Evolutionary conservation across 352 stramenopile genomes (phyloP).

Genomic region (Globisporangium paddicum): DNA sequence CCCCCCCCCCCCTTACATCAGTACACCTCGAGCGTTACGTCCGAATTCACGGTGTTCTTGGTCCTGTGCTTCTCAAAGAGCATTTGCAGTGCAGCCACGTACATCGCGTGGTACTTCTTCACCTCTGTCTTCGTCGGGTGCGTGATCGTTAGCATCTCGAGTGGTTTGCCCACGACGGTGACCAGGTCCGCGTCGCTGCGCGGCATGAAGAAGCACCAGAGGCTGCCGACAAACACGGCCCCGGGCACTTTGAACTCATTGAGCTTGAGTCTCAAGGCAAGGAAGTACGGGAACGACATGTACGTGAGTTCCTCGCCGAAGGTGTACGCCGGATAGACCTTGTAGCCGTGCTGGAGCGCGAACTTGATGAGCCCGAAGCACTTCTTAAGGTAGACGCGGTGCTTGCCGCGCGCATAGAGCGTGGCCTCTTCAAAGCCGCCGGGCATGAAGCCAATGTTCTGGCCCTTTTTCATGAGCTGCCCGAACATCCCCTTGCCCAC

Average conservation of each 20-base stretch:
- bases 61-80: conserved; percentile 88
- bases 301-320: conserved; percentile 91
- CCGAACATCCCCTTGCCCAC: conserved; percentile 48
- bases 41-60: conserved; percentile 65
- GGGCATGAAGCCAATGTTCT: conserved; percentile 81
- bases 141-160: conserved; percentile 83
- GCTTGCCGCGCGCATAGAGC: conserved; percentile 65
- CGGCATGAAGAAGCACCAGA: conserved; percentile 84
- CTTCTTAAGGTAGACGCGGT: conserved; percentile 90
- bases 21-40: conserved; percentile 44
- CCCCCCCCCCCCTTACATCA: no score
- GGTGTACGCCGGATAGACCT: conserved; percentile 87
- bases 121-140: conserved; percentile 87
- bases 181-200: conserved; percentile 64
- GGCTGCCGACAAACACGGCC: conserved; percentile 70
- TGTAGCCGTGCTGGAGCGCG: conserved; percentile 88
- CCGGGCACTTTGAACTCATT: conserved; percentile 82
- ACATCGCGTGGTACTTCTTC: conserved; percentile 82
- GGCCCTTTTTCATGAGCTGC: conserved; percentile 36
- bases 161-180: conserved; percentile 85
- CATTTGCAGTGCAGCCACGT: conserved; percentile 69
- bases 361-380: conserved; percentile 93
- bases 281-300: conserved; percentile 78
- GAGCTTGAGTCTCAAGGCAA: conserved; percentile 74
- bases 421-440: conserved; percentile 95